Evolutionary conservation across 345 rosid genomes (phyloP).

Genomic region (Aurinia saxatilis): DNA sequence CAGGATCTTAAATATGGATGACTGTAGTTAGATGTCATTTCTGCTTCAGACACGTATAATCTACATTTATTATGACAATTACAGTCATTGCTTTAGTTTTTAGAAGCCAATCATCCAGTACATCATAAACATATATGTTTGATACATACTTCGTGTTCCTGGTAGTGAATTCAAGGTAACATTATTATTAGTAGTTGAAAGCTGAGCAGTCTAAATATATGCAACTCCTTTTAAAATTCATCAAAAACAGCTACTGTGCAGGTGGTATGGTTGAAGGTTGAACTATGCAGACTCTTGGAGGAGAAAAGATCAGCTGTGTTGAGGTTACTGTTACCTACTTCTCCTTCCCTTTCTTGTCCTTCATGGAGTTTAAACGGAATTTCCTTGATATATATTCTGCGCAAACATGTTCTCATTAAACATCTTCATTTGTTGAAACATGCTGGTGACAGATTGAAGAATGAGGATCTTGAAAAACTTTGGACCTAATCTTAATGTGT

Average conservation of each 20-base stretch:
- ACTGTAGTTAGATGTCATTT: neutral
- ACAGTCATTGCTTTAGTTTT: neutral
- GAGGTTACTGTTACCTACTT: constrained; percentile 44
- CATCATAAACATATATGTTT: constrained; percentile 6
- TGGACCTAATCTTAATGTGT: neutral
- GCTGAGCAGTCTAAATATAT: neutral
- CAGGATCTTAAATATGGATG: neutral
- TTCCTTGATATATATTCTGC: neutral
- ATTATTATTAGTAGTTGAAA: constrained; percentile 9
- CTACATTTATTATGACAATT: neutral
- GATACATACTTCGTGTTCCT: neutral
- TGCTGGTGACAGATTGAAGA: neutral
- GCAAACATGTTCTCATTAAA: neutral
- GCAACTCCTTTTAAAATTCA: constrained; percentile 46
- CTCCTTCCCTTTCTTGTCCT: neutral
- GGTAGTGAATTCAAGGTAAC: neutral
- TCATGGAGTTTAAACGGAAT: neutral
- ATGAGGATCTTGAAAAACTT: neutral
- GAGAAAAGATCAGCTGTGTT: constrained; percentile 79
- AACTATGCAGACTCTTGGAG: constrained; percentile 72
- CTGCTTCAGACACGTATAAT: neutral
- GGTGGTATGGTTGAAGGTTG: constrained; percentile 91
- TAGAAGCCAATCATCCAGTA: neutral
- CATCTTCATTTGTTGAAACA: neutral
- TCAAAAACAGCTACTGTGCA: constrained; percentile 46